These are phyloP conservation scores for Aspergillus puulaauensis DNA, from an alignment of 2,329 filamentous ascomycete species.

Conservation along the genomic window DNA sequence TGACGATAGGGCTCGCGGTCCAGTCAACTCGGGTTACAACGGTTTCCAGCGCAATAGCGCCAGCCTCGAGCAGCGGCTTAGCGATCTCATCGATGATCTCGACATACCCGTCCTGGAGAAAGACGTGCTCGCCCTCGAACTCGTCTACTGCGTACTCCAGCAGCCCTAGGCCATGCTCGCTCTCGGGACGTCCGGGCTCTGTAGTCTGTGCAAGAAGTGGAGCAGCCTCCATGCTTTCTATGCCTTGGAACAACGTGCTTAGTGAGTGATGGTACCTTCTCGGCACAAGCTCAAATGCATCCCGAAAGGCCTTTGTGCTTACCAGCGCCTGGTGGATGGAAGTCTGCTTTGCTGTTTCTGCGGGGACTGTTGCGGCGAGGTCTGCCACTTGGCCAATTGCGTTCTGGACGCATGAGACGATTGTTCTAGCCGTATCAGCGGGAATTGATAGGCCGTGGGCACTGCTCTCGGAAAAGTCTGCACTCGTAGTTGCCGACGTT, in stretches of 20 bases:
- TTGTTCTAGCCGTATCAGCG: background rate
- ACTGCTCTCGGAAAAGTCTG: background rate
- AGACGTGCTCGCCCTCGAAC: background rate
- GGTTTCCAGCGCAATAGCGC: background rate
- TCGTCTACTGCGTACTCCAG: background rate
- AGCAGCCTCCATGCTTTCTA: background rate
- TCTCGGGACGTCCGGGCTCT: background rate
- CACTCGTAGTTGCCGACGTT: background rate
- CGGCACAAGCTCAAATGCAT: background rate
- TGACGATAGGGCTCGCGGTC: background rate
- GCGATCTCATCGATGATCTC: background rate
- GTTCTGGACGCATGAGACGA: background rate
- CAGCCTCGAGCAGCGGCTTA: background rate
- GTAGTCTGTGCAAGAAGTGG: background rate
- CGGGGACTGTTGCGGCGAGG: background rate
- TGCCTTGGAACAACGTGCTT: background rate
- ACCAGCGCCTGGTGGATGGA: background rate
- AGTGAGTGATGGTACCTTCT: background rate
- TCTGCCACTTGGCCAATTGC: background rate
- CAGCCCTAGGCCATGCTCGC: background rate
- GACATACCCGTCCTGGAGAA: background rate
- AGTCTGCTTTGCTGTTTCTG: background rate
- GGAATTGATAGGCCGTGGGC: background rate
- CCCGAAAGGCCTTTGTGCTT: background rate
- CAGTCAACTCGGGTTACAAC: background rate